These are phyloP conservation scores for Baorangia bicolor DNA, from an alignment of 768 basidiomycete genomes.

Conservation along the genomic window DNA sequence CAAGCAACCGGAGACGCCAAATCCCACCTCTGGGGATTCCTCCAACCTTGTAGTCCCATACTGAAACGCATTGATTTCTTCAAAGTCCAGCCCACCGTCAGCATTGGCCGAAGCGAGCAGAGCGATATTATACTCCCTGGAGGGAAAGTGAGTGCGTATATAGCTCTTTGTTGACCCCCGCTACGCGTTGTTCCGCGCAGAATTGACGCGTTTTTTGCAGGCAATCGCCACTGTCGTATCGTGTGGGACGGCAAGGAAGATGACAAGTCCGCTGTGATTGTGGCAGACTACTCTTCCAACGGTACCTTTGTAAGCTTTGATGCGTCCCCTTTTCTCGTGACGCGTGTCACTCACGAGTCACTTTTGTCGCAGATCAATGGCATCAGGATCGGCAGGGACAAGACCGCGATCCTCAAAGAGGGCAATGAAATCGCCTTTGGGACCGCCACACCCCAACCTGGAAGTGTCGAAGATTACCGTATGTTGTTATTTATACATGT, in stretches of 20 bases:
- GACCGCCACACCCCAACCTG: conserved; percentile 44
- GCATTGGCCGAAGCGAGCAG: conserved; percentile 52
- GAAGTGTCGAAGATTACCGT: conserved; percentile 73
- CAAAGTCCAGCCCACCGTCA: conserved; percentile 48
- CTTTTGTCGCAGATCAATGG: conserved; percentile 37
- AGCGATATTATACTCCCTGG: conserved; percentile 63
- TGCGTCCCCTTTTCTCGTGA: conserved; percentile 16
- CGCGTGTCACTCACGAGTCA: conserved; percentile 9
- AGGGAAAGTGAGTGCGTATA: conserved; percentile 67
- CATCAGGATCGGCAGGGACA: conserved; percentile 38
- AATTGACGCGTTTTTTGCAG: conserved; percentile 35
- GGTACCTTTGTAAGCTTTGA: conserved; percentile 40
- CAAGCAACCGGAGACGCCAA: conserved; percentile 23
- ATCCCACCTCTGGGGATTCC: conserved; percentile 63
- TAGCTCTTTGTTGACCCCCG: neutral
- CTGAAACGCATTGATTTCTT: conserved; percentile 62
- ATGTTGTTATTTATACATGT: conserved; percentile 28
- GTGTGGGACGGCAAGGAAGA: conserved; percentile 37
- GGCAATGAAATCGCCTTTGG: conserved; percentile 92
- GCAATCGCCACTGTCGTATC: conserved; percentile 38
- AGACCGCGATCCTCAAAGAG: conserved; percentile 43
- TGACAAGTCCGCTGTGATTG: conserved; percentile 32
- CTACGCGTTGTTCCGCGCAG: conserved; percentile 13
- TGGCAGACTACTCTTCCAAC: conserved; percentile 41
- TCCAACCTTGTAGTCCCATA: conserved; percentile 58